phyloP scores from a whole-genome alignment of 31 red algal genomes.

The Porphyra umbilicalis region DNA sequence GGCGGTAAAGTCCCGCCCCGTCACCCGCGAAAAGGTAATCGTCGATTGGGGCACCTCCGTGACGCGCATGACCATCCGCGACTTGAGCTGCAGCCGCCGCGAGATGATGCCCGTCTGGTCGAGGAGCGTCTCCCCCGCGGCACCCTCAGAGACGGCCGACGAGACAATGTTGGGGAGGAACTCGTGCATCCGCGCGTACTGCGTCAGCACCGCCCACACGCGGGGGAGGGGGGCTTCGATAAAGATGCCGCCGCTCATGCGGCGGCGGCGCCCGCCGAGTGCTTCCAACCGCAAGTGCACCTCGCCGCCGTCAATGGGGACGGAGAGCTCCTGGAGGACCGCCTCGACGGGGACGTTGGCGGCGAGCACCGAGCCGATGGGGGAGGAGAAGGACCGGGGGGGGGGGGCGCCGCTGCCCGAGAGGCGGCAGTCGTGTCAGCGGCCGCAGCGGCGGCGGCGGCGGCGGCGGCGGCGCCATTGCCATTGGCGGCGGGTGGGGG shows the following conservation, averaged over 20 bases:
- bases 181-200: conserved; percentile 46
- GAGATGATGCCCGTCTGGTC: conserved; percentile 70
- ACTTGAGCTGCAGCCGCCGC: conserved; percentile 44
- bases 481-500: not conserved
- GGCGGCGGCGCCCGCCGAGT: conserved; percentile 42
- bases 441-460: not conserved
- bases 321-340: not conserved
- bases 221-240: conserved; percentile 32
- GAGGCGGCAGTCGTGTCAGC: not conserved
- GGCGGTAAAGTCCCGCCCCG: conserved; percentile 73
- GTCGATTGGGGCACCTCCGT: conserved; percentile 12
- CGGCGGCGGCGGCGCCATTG: not conserved
- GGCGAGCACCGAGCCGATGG: not conserved
- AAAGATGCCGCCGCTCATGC: conserved; percentile 32
- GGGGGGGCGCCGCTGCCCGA: not conserved
- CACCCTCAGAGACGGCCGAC: conserved; percentile 2
- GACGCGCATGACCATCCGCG: conserved; percentile 49
- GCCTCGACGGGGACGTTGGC: not conserved
- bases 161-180: conserved; percentile 84
- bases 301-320: not conserved
- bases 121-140: conserved; percentile 19
- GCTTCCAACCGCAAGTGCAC: conserved; percentile 11
- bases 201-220: conserved; percentile 88
- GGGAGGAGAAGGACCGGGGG: not conserved
- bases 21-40: conserved; percentile 38